Conservation (phyloP, 2,329 filamentous ascomycete genomes). For the Sporothrix inflata region DNA sequence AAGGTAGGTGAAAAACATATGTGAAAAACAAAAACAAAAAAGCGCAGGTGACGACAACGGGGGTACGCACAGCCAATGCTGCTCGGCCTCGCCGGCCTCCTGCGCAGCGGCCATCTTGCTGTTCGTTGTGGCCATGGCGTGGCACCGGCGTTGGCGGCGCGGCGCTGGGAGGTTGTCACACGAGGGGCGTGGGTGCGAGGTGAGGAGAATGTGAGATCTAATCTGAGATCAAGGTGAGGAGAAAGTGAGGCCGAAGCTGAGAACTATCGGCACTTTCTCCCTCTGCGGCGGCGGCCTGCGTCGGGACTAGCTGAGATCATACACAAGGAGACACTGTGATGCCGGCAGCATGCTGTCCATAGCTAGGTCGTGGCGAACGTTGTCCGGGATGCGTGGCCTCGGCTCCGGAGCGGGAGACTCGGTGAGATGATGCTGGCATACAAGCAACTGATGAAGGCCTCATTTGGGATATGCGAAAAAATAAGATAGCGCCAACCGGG, state of each 20-base stretch:
- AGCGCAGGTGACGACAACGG: too few species aligned
- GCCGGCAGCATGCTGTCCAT: slow-evolving; percentile 33
- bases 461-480: slow-evolving; percentile 30
- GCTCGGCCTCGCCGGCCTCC: slow-evolving; percentile 31
- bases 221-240: slow-evolving; percentile 22
- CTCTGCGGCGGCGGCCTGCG: slow-evolving; percentile 11
- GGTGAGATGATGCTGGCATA: slow-evolving; percentile 27
- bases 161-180: neutral
- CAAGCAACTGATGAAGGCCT: slow-evolving; percentile 31
- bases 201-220: slow-evolving; percentile 6
- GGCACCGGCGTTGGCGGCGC: neutral
- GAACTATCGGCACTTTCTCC: neutral
- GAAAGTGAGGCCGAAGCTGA: slow-evolving; percentile 6
- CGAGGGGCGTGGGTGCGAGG: slow-evolving; percentile 8
- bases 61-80: slow-evolving; percentile 32
- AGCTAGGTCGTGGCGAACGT: slow-evolving; percentile 27
- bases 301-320: slow-evolving; percentile 34
- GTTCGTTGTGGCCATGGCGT: neutral
- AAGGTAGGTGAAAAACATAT: neutral
- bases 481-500: neutral
- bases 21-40: neutral
- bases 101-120: slow-evolving; percentile 19
- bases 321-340: slow-evolving; percentile 26
- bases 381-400: slow-evolving; percentile 14
- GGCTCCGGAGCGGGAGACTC: slow-evolving; percentile 29